Conservation (phyloP, 140 eudicot species). For the Cichorium intybus region DNA sequence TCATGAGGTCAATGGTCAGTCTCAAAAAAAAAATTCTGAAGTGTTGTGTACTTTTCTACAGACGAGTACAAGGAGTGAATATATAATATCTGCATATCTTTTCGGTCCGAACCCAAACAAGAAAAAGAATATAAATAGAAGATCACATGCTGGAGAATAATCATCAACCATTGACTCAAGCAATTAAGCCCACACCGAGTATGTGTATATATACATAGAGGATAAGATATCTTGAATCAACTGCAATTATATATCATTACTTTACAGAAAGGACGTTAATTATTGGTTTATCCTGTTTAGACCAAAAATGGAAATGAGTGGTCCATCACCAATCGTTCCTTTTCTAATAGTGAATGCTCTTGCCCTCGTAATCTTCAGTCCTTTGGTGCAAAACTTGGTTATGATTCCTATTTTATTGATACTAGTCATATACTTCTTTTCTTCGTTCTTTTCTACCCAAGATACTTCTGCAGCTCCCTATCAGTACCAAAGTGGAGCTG, state of each 20-base stretch:
- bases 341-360: slow-evolving; percentile 44
- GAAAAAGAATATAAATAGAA: slow-evolving; percentile 26
- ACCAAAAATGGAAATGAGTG: slow-evolving; percentile 31
- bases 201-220: background rate
- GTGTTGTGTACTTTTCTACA: background rate
- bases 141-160: slow-evolving; percentile 22
- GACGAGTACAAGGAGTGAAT: slow-evolving; percentile 5
- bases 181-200: background rate
- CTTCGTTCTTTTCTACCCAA: slow-evolving; percentile 22
- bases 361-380: slow-evolving; percentile 35
- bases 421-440: slow-evolving; percentile 31
- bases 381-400: slow-evolving; percentile 23
- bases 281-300: background rate
- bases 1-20: background rate
- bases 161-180: slow-evolving; percentile 1
- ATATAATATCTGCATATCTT: background rate
- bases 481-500: slow-evolving; percentile 21
- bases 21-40: no score
- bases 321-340: slow-evolving; percentile 54
- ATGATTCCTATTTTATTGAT: slow-evolving; percentile 33
- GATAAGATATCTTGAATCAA: slow-evolving; percentile 2
- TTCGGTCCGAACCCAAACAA: slow-evolving; percentile 1
- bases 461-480: background rate
- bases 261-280: background rate
- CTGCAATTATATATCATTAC: background rate